Evolutionary conservation across 148 eudicot genomes (phyloP), one percentile per base, ranked within the genome.

Genomic region (Persicaria tinctoria): DNA sequence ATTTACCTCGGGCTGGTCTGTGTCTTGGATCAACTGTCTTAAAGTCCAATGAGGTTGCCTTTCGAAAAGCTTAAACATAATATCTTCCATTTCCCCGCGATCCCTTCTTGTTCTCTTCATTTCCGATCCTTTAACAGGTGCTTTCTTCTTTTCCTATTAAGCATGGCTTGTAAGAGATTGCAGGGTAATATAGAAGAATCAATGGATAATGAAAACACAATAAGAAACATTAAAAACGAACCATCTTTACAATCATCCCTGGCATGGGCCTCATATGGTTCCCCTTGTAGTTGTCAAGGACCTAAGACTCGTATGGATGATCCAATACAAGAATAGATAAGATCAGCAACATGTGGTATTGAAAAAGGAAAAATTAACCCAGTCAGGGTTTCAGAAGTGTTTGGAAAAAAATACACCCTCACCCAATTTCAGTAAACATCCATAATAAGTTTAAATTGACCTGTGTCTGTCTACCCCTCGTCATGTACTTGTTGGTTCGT

Each of bases 1-100:
- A 57, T 79, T 71, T 74, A 92, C 97, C 86, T 93, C 97, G 48
- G 97, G 97, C 64, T 92, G 97, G 76, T 92, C 93, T 8, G 97
- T 92, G 79, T 84, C 86, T 18, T 80, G 85, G 45, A 93, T 70
- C 51, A 93, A 85, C 73, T 90, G 96, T 84, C 87, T 93, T 56
- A 90, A 80, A 23, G 97, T 93, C 97, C 97, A 93, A 81, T 93
- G 83, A 76, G 97, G 78, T 73, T 90, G 96, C 48, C 83, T 85
- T 81, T 93, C 97, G 76, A 93, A 90, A 69, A 90, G 91, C 81
- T 87, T 90, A 76, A 93, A 93, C 87, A 89, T 80, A 41, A 89
- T 90, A 13, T 87, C 89, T 84, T 90, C 97, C 96, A 93, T 89
- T 81, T 90, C 93, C 62, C 88, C 89, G 59, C 96, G 93, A 68